These are phyloP conservation scores for Penicillium longicatenatum DNA, from an alignment of 495 filamentous ascomycete species.

Conservation along the genomic window DNA sequence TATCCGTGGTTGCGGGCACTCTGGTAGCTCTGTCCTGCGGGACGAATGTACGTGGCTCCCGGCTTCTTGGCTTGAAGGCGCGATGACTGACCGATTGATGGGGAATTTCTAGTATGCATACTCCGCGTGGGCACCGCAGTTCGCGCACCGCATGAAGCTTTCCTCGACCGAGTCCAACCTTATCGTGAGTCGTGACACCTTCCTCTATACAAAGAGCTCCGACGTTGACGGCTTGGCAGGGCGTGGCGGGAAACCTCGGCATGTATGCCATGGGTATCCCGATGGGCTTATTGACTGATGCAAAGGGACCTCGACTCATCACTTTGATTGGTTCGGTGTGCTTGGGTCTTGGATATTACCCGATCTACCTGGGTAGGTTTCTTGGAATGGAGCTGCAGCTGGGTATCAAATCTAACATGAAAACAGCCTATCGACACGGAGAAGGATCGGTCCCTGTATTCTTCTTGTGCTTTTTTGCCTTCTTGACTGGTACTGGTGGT, in stretches of 20 bases:
- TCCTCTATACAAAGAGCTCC: constrained; percentile 3
- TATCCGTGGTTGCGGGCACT: constrained; percentile 84
- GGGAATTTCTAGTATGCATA: constrained; percentile 78
- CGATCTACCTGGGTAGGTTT: constrained; percentile 63
- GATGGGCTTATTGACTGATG: constrained; percentile 83
- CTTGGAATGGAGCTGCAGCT: background rate
- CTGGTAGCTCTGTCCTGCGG: constrained; percentile 86
- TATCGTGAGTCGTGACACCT: constrained; percentile 60
- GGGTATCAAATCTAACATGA: constrained; percentile 8
- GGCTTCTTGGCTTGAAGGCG: constrained; percentile 1
- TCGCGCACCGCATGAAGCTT: constrained; percentile 80
- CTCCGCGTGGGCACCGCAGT: constrained; percentile 96
- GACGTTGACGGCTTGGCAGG: constrained; percentile 47
- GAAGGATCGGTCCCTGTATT: constrained; percentile 63
- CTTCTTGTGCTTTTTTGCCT: constrained; percentile 77
- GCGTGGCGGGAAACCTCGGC: constrained; percentile 87
- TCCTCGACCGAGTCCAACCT: constrained; percentile 89
- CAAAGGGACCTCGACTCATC: constrained; percentile 75
- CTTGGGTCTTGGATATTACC: constrained; percentile 78
- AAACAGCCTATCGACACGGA: constrained; percentile 50
- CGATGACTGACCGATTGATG: constrained; percentile 10
- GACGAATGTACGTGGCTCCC: constrained; percentile 70
- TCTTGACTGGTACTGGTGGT: constrained; percentile 82
- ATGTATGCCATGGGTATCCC: constrained; percentile 95
- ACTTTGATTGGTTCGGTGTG: constrained; percentile 71